phyloP scores from a whole-genome alignment of 1,284 basidiomycete genomes.

The Cutaneotrichosporon sp. region DNA sequence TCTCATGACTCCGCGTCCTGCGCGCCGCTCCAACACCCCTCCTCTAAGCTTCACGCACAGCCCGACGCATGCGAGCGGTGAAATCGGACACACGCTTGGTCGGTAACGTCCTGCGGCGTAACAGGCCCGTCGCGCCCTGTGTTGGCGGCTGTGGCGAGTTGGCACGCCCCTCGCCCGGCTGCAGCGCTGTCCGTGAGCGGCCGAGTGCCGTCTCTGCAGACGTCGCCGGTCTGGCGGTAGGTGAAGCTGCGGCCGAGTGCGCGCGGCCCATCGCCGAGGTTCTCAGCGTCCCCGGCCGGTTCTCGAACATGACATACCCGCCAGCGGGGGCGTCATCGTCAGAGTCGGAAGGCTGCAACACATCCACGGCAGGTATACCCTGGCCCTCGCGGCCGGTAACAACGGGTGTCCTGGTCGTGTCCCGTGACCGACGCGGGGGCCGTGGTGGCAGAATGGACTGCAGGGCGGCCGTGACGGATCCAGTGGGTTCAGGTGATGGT shows the following conservation, averaged over 20 bases:
- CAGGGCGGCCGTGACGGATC: slow-evolving; percentile 11
- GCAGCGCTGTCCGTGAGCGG: slow-evolving; percentile 14
- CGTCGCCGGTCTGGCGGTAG: neutral
- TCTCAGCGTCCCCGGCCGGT: slow-evolving; percentile 9
- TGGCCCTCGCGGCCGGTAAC: neutral
- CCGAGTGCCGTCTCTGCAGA: neutral
- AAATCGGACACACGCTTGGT: slow-evolving; percentile 21
- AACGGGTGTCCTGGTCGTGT: slow-evolving; percentile 4
- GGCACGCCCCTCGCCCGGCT: slow-evolving; percentile 13
- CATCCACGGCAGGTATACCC: slow-evolving; percentile 22
- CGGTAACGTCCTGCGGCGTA: slow-evolving; percentile 22
- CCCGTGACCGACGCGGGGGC: slow-evolving; percentile 7
- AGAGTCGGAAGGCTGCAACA: slow-evolving; percentile 50
- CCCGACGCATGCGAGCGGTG: slow-evolving; percentile 14
- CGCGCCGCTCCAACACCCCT: neutral
- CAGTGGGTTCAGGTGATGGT: neutral
- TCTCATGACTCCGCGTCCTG: neutral
- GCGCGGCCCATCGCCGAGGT: neutral
- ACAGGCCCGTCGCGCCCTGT: slow-evolving; percentile 14
- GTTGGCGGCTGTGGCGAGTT: slow-evolving; percentile 16
- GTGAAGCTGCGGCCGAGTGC: neutral
- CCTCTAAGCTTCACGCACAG: slow-evolving; percentile 12
- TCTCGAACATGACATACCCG: slow-evolving; percentile 37
- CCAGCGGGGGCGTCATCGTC: slow-evolving; percentile 52
- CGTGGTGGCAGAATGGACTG: slow-evolving; percentile 12